Percentiles rank a stretch among this genome's conserved stretches.
Evolutionary conservation across 192 early-diverging fungal genomes (phyloP).

Genomic region (Podila clonocystis): DNA sequence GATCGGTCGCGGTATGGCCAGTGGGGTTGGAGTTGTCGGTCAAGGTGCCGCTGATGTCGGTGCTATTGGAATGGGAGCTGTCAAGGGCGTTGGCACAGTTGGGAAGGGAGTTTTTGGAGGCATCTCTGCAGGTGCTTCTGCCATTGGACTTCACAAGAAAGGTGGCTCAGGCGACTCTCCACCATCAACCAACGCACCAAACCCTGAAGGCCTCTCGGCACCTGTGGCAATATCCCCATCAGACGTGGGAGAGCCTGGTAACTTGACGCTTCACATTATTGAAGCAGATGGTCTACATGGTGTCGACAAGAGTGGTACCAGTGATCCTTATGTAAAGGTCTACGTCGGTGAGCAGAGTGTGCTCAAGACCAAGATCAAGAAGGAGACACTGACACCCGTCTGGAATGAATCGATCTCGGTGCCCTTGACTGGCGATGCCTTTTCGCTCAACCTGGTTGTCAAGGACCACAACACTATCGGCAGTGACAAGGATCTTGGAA

Average conservation of each 20-base stretch:
- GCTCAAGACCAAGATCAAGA: conserved; percentile 72
- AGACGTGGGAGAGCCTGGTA: conserved; percentile 40
- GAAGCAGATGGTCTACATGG: conserved; percentile 59
- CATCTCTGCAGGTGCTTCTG: conserved; percentile 28
- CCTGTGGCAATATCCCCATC: conserved; percentile 2
- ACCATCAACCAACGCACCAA: conserved; percentile 43
- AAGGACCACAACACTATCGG: conserved; percentile 76
- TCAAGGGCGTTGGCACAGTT: conserved; percentile 45
- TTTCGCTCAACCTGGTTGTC: conserved; percentile 65
- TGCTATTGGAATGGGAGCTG: conserved; percentile 25
- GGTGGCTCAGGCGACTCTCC: conserved; percentile 9
- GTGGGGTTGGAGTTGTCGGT: conserved; percentile 18
- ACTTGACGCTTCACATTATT: conserved; percentile 51
- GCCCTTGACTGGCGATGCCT: conserved; percentile 19
- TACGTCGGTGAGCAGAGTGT: conserved; percentile 67
- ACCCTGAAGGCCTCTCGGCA: conserved; percentile 17
- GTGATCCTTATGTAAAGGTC: conserved; percentile 78
- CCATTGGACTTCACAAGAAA: conserved; percentile 28
- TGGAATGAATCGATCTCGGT: conserved; percentile 64
- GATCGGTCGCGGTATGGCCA: conserved; percentile 41
- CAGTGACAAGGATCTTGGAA: conserved; percentile 67
- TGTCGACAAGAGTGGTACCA: conserved; percentile 61
- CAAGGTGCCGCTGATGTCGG: conserved; percentile 21
- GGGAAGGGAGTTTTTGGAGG: conserved; percentile 47
- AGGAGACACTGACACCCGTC: conserved; percentile 73